Base-by-base conservation (phyloP, 768 basidiomycete genomes). In the Termitomyces sp. region DNA sequence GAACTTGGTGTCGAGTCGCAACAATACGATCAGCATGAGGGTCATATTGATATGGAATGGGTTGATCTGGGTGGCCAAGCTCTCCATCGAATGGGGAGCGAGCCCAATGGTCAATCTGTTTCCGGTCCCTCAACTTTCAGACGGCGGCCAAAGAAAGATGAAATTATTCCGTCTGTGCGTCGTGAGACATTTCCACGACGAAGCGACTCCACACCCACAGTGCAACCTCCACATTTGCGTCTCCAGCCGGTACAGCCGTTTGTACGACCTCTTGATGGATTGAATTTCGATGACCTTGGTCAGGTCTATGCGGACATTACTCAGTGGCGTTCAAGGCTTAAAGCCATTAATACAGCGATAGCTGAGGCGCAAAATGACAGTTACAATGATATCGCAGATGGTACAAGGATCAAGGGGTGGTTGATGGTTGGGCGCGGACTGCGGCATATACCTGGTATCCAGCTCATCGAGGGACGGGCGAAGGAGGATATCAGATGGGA, bases 401-500 rank as follows among this genome's bases (percentile, higher is more conserved):
- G 90, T 8, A 74, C 77, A 31, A 72, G 79, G 46, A 80, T 88
- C 58, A 87, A 86, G 63, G 91, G 91, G 0, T 92, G 90, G 88
- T 66, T 94, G 53, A 71, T 94, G 66, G 79, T 90, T 41, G 91
- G 91, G 9, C 76, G 82, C 27, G 89, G 88, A 1, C 68, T 92
- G 58, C 70, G 83, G 55, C 79, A 77, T 62, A 67, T 92, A 27
- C 83, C 83, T 31, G 83, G 84, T 2, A 69, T 87, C 5, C 74
- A 88, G 66, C 71, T 87, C 36, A 90, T 94, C 24, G 86, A 90
- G 65, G 91, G 91, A 2, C 73, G 87, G 58, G 86, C 89, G 14
- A 91, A 89, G 68, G 90, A 92, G 64, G 90, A 92, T 67, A 83
- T 94, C 36, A 72, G 87, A 54, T 94, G 90, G 90, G 83, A 86